Percentiles rank a stretch among this genome's conserved stretches.
phyloP scores from a whole-genome alignment of 2,329 filamentous ascomycete genomes.

The Nemania diffusa region DNA sequence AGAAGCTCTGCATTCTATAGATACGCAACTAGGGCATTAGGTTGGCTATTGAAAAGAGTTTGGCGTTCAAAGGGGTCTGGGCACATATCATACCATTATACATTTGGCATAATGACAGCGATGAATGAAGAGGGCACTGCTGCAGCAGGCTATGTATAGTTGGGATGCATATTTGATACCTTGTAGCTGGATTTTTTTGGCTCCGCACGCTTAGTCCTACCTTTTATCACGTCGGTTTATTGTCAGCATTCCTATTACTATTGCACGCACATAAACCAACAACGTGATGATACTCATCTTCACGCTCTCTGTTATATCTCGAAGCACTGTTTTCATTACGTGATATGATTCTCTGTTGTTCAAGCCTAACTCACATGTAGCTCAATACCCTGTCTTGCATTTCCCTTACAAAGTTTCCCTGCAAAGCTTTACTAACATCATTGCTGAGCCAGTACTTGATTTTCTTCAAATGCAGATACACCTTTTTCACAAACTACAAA shows the following conservation, averaged over 20 bases:
- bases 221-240: background rate
- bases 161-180: constrained; percentile 29
- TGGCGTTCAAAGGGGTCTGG: constrained; percentile 26
- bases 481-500: background rate
- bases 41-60: constrained; percentile 18
- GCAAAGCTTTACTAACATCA: background rate
- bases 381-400: background rate
- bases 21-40: constrained; percentile 21
- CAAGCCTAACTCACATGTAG: background rate
- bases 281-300: background rate
- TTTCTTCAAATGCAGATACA: background rate
- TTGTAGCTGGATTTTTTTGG: constrained; percentile 20
- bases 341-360: background rate
- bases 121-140: constrained; percentile 32
- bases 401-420: background rate
- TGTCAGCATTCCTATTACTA: background rate
- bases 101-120: constrained; percentile 23
- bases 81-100: constrained; percentile 11
- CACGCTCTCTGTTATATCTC: background rate
- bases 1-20: constrained; percentile 8
- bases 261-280: background rate
- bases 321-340: constrained; percentile 5
- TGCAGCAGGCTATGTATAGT: constrained; percentile 28
- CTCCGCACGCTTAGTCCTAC: background rate
- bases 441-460: background rate